A percentile compares a stretch with the other conserved stretches of the same genome.
These are phyloP conservation scores for Penicillium parvum DNA, from an alignment of 495 filamentous ascomycete genomes.

Conservation along the genomic window DNA sequence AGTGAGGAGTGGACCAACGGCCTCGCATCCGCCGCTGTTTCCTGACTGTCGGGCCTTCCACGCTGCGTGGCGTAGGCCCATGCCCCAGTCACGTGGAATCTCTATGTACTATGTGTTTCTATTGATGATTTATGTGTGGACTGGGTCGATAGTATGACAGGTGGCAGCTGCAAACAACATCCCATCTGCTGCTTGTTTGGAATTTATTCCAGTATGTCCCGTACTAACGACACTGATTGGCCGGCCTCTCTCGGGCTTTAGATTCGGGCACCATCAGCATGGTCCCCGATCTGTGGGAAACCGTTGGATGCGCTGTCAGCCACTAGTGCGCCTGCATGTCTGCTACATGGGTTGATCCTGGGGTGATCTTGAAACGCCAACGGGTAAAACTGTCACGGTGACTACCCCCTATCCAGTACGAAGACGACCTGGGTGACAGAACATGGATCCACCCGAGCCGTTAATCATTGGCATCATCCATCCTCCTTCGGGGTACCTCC, in stretches of 20 bases:
- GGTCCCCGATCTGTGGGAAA: slow-evolving; percentile 28
- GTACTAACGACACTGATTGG: slow-evolving; percentile 9
- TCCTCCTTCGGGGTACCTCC: not conserved
- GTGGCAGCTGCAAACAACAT: not conserved
- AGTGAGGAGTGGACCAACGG: slow-evolving; percentile 36
- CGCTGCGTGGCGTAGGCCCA: slow-evolving; percentile 27
- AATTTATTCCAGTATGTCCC: not conserved
- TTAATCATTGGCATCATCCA: not conserved
- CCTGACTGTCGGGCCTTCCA: slow-evolving; percentile 40
- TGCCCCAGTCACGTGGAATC: slow-evolving; percentile 18
- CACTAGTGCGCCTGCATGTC: slow-evolving; percentile 4
- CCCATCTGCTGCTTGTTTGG: not conserved
- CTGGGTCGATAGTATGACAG: too few species aligned
- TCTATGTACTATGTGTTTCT: too few species aligned
- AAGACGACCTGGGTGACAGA: too few species aligned
- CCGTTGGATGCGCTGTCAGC: slow-evolving; percentile 9
- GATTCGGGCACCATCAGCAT: slow-evolving; percentile 25
- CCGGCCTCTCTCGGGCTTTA: slow-evolving; percentile 22
- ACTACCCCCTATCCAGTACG: too few species aligned
- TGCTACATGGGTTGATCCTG: not conserved
- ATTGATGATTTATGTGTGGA: too few species aligned
- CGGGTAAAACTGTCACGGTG: too few species aligned
- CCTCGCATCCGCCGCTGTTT: slow-evolving; percentile 39
- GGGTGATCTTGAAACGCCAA: not conserved
- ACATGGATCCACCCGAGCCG: slow-evolving; percentile 10